These are phyloP conservation scores for Penicillium sp. DNA, from an alignment of 2,329 filamentous ascomycete genomes.

Conservation along the genomic window DNA sequence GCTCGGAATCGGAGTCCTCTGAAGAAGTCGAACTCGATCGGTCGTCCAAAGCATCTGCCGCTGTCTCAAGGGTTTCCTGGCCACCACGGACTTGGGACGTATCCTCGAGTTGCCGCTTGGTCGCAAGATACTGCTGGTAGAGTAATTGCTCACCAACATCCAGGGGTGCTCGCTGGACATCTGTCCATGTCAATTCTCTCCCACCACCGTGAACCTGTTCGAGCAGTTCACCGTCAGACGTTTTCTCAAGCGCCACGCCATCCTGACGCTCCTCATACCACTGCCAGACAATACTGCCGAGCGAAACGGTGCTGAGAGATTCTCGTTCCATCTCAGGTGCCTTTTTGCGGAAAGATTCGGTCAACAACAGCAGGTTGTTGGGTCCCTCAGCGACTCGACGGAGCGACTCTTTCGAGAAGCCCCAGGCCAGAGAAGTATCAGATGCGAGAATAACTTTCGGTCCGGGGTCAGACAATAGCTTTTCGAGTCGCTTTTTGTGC, in stretches of 20 bases:
- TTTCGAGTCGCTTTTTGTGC: conserved; percentile 73
- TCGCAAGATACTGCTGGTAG: conserved; percentile 91
- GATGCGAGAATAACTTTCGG: conserved; percentile 82
- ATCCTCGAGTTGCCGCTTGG: conserved; percentile 80
- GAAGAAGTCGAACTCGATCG: conserved; percentile 84
- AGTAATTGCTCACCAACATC: conserved; percentile 72
- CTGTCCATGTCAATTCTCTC: conserved; percentile 58
- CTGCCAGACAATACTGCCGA: conserved; percentile 75
- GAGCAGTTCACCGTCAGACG: conserved; percentile 55
- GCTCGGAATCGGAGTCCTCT: conserved; percentile 83
- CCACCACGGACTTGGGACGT: conserved; percentile 70
- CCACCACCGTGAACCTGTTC: conserved; percentile 67
- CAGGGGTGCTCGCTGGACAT: conserved; percentile 63
- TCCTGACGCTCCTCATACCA: conserved; percentile 70
- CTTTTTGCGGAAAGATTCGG: conserved; percentile 58
- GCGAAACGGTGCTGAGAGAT: conserved; percentile 49
- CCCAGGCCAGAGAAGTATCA: conserved; percentile 89
- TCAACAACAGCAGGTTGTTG: conserved; percentile 81
- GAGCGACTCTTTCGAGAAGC: conserved; percentile 80
- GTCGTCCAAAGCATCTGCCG: conserved; percentile 68
- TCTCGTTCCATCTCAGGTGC: conserved; percentile 21
- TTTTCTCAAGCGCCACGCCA: conserved; percentile 59
- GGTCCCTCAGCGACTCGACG: conserved; percentile 70
- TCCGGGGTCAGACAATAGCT: conserved; percentile 55
- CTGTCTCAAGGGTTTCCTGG: conserved; percentile 67